A percentile compares a stretch with the other conserved stretches of the same genome.
Evolutionary conservation across 2,329 filamentous ascomycete genomes (phyloP).

Genomic region (Hortaea werneckii): DNA sequence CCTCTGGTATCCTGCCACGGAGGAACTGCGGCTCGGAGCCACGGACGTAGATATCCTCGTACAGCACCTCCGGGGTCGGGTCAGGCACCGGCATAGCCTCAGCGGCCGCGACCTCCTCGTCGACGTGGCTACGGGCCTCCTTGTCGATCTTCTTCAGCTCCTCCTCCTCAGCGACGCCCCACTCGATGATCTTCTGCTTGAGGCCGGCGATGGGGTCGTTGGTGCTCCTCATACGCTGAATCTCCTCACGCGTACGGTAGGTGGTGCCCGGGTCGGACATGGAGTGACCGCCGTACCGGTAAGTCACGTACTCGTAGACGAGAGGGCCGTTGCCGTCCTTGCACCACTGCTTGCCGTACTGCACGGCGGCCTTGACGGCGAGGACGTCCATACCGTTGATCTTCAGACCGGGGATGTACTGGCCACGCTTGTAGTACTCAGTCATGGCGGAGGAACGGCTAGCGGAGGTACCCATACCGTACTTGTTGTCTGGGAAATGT

Average conservation of each 20-base stretch:
- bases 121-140: constrained; percentile 74
- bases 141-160: constrained; percentile 96
- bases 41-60: constrained; percentile 89
- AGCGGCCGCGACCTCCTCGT: constrained; percentile 79
- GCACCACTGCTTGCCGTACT: constrained; percentile 87
- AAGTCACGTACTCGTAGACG: constrained; percentile 97
- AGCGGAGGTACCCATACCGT: constrained; percentile 97
- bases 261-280: constrained; percentile 99
- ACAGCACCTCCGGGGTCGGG: constrained; percentile 70
- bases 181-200: constrained; percentile 96
- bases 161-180: constrained; percentile 81
- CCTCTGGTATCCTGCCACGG: constrained; percentile 77
- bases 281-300: constrained; percentile 98
- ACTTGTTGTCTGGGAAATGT: constrained; percentile 78
- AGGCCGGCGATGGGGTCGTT: constrained; percentile 96
- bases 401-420: constrained; percentile 99
- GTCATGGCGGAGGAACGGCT: constrained; percentile 89
- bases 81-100: constrained; percentile 82
- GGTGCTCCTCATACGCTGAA: constrained; percentile 98
- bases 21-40: constrained; percentile 82
- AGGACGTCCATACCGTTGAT: constrained; percentile 99
- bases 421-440: constrained; percentile 99
- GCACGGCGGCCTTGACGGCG: constrained; percentile 89
- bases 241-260: constrained; percentile 96
- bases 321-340: constrained; percentile 77